phyloP scores from a whole-genome alignment of 2,329 filamentous ascomycete genomes.

The Leptographium wingfieldii region DNA sequence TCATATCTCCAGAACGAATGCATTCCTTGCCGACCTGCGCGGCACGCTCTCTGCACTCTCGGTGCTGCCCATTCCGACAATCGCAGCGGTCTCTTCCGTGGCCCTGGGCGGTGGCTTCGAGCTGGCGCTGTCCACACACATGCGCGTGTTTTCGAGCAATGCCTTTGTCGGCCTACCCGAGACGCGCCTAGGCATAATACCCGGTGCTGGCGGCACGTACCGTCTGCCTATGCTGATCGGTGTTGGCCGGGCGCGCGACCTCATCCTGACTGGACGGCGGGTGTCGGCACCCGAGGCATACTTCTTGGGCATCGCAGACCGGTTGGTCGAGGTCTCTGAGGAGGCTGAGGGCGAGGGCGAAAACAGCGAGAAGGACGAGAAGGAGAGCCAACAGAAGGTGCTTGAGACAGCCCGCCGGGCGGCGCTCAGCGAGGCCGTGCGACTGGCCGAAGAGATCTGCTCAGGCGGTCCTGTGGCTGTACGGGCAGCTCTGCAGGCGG shows the following conservation, averaged over 20 bases:
- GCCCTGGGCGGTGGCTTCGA: constrained; percentile 92
- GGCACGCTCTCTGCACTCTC: constrained; percentile 62
- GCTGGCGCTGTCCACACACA: constrained; percentile 75
- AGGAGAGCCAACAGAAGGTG: constrained; percentile 25
- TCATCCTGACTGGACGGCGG: constrained; percentile 81
- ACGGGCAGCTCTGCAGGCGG: constrained; percentile 65
- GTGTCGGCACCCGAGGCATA: constrained; percentile 78
- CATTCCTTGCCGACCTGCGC: constrained; percentile 69
- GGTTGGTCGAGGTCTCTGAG: constrained; percentile 62
- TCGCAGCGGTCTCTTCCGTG: constrained; percentile 72
- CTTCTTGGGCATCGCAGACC: constrained; percentile 78
- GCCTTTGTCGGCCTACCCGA: constrained; percentile 77
- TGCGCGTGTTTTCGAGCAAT: constrained; percentile 75
- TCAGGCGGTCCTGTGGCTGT: constrained; percentile 71
- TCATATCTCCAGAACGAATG: constrained; percentile 46
- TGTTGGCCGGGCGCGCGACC: constrained; percentile 66
- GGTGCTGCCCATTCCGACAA: constrained; percentile 72
- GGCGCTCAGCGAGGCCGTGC: constrained; percentile 63
- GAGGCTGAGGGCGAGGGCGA: constrained; percentile 13
- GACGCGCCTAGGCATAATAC: constrained; percentile 85
- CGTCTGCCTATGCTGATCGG: constrained; percentile 76
- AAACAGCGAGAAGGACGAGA: constrained; percentile 25
- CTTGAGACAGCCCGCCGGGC: constrained; percentile 48
- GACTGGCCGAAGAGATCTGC: constrained; percentile 73
- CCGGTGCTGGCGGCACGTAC: constrained; percentile 86